phyloP scores from a whole-genome alignment of 805 yeast genomes.

The Pichia heedii region DNA sequence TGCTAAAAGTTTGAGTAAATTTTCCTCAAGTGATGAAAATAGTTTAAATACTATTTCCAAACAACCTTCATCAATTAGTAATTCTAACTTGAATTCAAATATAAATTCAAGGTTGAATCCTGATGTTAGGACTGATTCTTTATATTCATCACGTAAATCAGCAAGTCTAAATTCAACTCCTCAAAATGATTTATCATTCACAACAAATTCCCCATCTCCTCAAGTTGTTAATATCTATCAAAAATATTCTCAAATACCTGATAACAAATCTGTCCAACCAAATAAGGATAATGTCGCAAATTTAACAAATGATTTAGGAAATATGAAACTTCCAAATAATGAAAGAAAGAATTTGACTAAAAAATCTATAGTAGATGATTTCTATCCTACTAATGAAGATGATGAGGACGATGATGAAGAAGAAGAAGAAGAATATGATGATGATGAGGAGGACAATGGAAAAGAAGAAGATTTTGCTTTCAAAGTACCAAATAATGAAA shows the following conservation, averaged over 20 bases:
- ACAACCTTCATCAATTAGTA: not conserved
- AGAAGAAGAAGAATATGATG: slow-evolving; percentile 5
- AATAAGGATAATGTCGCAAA: not conserved
- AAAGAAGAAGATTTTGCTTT: slow-evolving; percentile 7
- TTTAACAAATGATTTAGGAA: not conserved
- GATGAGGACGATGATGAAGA: slow-evolving; percentile 14
- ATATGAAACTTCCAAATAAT: not conserved
- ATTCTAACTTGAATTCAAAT: not conserved
- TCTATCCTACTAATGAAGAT: slow-evolving; percentile 15
- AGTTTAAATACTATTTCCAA: not conserved
- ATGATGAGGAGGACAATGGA: slow-evolving; percentile 6
- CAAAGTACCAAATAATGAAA: not conserved
- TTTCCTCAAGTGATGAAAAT: slow-evolving; percentile 1
- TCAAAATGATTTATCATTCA: not conserved
- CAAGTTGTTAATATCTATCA: slow-evolving; percentile 25
- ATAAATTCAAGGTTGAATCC: too few species aligned
- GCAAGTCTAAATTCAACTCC: not conserved
- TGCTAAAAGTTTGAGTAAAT: not conserved
- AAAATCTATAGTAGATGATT: slow-evolving; percentile 8
- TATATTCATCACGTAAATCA: not conserved
- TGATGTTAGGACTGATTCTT: not conserved
- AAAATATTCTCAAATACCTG: slow-evolving; percentile 27
- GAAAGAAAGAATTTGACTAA: slow-evolving; percentile 4
- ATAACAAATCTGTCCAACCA: slow-evolving; percentile 5
- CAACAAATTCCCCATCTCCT: slow-evolving; percentile 16